Conservation (phyloP, 371 early-diverging fungal species). For the Haplosporangium sp. region DNA sequence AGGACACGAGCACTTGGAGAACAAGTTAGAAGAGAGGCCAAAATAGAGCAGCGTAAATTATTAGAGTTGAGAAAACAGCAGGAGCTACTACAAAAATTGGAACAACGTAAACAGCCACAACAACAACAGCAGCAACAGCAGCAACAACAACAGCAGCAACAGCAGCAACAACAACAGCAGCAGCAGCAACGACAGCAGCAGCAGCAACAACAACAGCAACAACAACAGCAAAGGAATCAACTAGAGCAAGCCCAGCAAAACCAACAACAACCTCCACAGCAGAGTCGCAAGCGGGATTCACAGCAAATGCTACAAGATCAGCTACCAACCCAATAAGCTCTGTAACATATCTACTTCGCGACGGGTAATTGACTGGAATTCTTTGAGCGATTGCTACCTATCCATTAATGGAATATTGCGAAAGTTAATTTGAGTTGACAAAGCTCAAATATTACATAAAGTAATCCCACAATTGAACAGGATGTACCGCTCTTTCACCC, state of each 20-base stretch:
- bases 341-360: not conserved
- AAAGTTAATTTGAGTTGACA: too few relatives aligned
- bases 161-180: not conserved
- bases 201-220: not conserved
- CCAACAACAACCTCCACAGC: conserved; percentile 16
- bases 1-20: not conserved
- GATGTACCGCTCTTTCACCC: too few relatives aligned
- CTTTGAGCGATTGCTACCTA: too few relatives aligned
- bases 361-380: not conserved
- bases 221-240: conserved; percentile 7
- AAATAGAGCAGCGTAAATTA: not conserved
- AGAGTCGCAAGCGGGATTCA: not conserved
- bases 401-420: too few relatives aligned
- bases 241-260: conserved; percentile 27
- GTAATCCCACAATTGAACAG: too few relatives aligned
- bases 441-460: too few relatives aligned
- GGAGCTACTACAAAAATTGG: not conserved
- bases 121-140: too few relatives aligned
- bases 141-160: not conserved
- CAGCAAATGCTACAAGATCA: conserved; percentile 7
- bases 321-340: conserved; percentile 1
- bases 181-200: not conserved
- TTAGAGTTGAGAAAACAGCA: not conserved
- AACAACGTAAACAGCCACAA: too few relatives aligned
- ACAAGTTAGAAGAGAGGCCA: conserved; percentile 3